Base-by-base conservation (phyloP, 495 filamentous ascomycete genomes). In the Choiromyces venosus region DNA sequence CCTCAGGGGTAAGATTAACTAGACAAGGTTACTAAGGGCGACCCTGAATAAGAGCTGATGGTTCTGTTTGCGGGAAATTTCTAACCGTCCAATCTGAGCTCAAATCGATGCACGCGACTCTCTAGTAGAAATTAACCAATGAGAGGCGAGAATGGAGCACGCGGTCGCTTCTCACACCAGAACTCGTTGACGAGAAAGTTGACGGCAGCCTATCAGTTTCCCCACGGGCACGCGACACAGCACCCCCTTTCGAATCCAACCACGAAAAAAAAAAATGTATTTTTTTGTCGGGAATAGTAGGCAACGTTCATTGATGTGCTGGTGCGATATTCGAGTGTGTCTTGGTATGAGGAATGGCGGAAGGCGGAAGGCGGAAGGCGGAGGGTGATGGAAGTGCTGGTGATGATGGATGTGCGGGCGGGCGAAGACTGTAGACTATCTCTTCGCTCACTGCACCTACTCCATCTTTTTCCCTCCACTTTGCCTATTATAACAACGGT, bases 171-270 rank as follows among this genome's bases (percentile, higher is more conserved):
- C 52, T 56, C 74, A 52, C 42, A 56, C 68, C 72, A 52, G 71
- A 40, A 65, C 42, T 52, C 71, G 65, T 36, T 64, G 44, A 70
- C 35, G 38, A 46, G 72, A 69, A 36, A 74, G 71, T 74, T 46
- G 68, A 71, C 67, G 71, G 40, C 65, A 78, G 67, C 77, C 77
- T 79, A 79, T 79, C 77, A 79, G 68, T 69, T 71, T 78, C 77
- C 77, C 77, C 77, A 79, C 76, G 76, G 71, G 76, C 74, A 76
- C 75, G 75, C 76, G 71, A 78, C 76, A 74, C 76, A 40, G 56
- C 74, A 66, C 68, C 73, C 52, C 69, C 65, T 77, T 77, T 77
- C 75, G 56, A 76, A 61, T 29, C 52, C 52, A 29, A 61, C n/a
- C 10, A 61, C 52, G 25, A 61, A 61, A 61, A 52, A 61, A 61